phyloP scores from a whole-genome alignment of 2,329 filamentous ascomycete genomes.

The Ceratocystis lukuohia region DNA sequence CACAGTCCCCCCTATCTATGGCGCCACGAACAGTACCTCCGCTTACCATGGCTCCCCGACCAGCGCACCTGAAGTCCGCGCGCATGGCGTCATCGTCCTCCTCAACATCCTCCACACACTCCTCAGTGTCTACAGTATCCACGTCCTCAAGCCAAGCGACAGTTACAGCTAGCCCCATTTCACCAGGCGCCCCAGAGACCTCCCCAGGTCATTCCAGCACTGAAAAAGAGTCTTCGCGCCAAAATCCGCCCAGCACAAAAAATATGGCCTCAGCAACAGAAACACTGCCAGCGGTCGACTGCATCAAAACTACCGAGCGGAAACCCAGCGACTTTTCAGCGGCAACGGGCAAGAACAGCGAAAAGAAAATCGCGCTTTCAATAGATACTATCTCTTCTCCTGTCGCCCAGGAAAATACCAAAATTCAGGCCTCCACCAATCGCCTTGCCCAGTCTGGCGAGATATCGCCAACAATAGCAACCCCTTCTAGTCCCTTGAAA shows the following conservation, averaged over 20 bases:
- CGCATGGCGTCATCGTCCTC: constrained; percentile 11
- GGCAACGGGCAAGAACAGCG: neutral
- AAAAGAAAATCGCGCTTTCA: neutral
- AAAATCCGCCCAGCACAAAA: neutral
- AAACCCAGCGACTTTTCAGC: neutral
- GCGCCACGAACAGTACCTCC: constrained; percentile 7
- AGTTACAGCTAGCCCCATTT: constrained; percentile 11
- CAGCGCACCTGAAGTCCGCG: constrained; percentile 11
- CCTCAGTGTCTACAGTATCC: constrained; percentile 21
- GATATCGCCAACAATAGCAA: neutral
- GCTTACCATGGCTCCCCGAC: constrained; percentile 18
- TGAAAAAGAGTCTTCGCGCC: neutral
- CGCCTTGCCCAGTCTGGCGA: neutral
- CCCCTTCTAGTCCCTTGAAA: constrained; percentile 11
- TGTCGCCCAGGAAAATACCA: neutral
- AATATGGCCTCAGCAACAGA: constrained; percentile 12
- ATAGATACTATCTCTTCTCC: neutral
- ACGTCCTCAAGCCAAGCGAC: constrained; percentile 28
- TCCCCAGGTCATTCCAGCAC: neutral
- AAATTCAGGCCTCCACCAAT: neutral
- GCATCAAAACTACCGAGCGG: neutral
- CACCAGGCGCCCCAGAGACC: neutral
- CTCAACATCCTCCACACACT: constrained; percentile 29
- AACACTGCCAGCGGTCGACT: neutral
- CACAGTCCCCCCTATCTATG: constrained; percentile 15